phyloP scores from a whole-genome alignment of 1,284 basidiomycete genomes.

The Omphalotus olearius region DNA sequence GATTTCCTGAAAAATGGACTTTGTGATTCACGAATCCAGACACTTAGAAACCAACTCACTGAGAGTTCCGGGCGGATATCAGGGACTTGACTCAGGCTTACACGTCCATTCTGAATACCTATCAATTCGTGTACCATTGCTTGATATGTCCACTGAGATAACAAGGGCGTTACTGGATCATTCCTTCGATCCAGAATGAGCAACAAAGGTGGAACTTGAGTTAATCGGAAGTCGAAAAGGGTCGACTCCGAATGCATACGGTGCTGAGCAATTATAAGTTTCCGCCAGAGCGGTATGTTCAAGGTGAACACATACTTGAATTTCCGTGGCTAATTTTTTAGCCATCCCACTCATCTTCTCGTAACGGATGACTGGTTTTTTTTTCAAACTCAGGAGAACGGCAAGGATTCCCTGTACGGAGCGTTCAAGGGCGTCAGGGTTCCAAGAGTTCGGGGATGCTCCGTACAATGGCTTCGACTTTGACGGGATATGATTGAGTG shows the following conservation, averaged over 20 bases:
- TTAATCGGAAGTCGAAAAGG: conserved; percentile 75
- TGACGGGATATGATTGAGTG: conserved; percentile 76
- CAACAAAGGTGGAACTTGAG: conserved; percentile 71
- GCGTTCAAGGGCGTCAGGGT: conserved; percentile 72
- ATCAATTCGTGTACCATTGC: conserved; percentile 99
- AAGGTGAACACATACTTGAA: conserved; percentile 55
- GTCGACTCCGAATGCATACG: conserved; percentile 67
- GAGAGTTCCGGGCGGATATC: conserved; percentile 85
- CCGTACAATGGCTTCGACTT: conserved; percentile 63
- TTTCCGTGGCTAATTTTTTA: conserved; percentile 82
- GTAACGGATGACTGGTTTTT: conserved; percentile 92
- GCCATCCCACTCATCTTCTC: conserved; percentile 93
- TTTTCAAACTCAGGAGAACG: conserved; percentile 91
- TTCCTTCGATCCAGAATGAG: conserved; percentile 89
- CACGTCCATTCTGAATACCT: conserved; percentile 92
- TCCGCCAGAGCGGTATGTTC: too few species aligned
- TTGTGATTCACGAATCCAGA: neutral
- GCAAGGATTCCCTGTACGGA: conserved; percentile 84
- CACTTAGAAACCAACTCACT: conserved; percentile 39
- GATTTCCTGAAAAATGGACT: conserved; percentile 65
- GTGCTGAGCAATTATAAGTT: conserved; percentile 40
- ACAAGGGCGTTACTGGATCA: conserved; percentile 96
- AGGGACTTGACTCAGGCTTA: conserved; percentile 81
- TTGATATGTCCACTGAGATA: conserved; percentile 99
- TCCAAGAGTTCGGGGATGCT: conserved; percentile 62